Conservation (phyloP, 148 eudicot genomes). For the Gaultheria prostrata region DNA sequence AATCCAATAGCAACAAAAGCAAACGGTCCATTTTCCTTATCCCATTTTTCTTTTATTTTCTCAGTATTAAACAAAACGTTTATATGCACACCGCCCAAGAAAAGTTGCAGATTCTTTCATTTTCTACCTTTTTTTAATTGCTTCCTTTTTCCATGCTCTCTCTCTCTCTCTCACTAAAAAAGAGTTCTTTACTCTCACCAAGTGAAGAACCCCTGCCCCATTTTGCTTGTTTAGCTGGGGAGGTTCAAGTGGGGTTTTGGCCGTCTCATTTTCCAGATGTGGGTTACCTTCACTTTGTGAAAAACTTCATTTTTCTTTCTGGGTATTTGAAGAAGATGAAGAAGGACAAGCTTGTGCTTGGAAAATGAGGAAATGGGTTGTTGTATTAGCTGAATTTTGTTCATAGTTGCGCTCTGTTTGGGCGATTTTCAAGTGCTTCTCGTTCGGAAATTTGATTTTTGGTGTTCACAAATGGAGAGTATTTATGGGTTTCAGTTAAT, state of each 20-base stretch:
- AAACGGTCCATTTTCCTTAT: conserved; percentile 12
- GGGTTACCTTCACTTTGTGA: background rate
- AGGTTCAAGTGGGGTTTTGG: conserved; percentile 14
- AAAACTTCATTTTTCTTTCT: background rate
- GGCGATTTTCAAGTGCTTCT: background rate
- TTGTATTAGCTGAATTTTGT: background rate
- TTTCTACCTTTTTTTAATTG: background rate
- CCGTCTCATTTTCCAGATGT: background rate
- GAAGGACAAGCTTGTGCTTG: background rate
- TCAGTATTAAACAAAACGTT: conserved; percentile 30
- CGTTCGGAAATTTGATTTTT: background rate
- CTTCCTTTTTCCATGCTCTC: background rate
- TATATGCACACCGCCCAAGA: conserved; percentile 42
- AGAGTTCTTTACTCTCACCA: conserved; percentile 1
- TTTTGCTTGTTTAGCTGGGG: background rate
- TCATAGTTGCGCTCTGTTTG: conserved; percentile 10
- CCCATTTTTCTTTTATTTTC: background rate
- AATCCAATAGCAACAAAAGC: conserved; percentile 4
- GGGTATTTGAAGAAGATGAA: conserved; percentile 11
- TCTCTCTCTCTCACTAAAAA: conserved; percentile 5
- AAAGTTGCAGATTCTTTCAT: conserved; percentile 24
- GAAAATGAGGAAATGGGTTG: background rate
- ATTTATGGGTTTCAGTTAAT: conserved; percentile 26
- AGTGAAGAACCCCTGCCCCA: background rate
- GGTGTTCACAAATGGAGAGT: conserved; percentile 29